Conservation (phyloP, 768 basidiomycete genomes). For the Auricularia auricula-judae region DNA sequence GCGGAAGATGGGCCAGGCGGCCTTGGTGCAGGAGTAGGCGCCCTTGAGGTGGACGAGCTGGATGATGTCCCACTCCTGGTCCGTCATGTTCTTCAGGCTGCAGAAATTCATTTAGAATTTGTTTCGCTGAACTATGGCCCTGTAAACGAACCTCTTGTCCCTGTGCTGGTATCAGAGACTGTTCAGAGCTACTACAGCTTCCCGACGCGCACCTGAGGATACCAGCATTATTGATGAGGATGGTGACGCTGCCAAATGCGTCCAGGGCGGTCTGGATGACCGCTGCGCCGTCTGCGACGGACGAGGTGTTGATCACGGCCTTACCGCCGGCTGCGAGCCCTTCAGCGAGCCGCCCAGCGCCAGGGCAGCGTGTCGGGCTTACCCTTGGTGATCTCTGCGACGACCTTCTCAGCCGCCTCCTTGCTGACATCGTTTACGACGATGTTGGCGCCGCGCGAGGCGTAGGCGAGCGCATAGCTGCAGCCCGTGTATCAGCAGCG, state of each 20-base stretch:
- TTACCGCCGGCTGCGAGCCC: slow-evolving; percentile 63
- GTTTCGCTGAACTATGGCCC: neutral
- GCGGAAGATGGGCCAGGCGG: slow-evolving; percentile 92
- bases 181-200: neutral
- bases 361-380: slow-evolving; percentile 12
- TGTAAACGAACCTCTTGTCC: slow-evolving; percentile 10
- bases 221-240: slow-evolving; percentile 94
- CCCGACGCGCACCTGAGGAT: slow-evolving; percentile 50
- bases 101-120: neutral
- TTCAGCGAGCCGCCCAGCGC: neutral
- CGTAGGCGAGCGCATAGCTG: slow-evolving; percentile 86
- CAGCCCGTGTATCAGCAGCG: neutral
- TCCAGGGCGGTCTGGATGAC: slow-evolving; percentile 82
- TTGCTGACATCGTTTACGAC: slow-evolving; percentile 92
- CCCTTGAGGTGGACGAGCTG: slow-evolving; percentile 89
- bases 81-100: slow-evolving; percentile 96
- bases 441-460: slow-evolving; percentile 85
- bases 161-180: neutral
- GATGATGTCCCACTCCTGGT: slow-evolving; percentile 87
- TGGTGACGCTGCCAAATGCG: slow-evolving; percentile 72
- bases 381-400: slow-evolving; percentile 80
- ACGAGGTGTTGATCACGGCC: slow-evolving; percentile 79
- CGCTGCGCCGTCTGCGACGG: slow-evolving; percentile 74
- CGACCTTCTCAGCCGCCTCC: slow-evolving; percentile 83
- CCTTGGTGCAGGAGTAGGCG: slow-evolving; percentile 84